Evolutionary conservation across 2,329 filamentous ascomycete species (phyloP).

Genomic region (Aspergillus novoparasiticus): DNA sequence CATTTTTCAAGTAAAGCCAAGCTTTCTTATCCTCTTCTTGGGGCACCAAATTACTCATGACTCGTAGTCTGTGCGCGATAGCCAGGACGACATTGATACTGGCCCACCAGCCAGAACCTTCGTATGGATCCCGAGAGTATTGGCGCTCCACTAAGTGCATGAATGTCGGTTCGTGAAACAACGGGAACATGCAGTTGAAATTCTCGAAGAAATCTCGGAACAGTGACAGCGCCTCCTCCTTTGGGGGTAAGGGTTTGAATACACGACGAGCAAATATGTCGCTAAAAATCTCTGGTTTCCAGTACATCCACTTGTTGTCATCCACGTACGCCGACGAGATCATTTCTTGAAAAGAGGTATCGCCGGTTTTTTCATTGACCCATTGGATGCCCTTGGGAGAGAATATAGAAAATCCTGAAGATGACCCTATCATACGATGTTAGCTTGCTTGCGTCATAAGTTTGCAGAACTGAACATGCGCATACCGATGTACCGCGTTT

Average conservation of each 20-base stretch:
- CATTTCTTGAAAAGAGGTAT: conserved; percentile 91
- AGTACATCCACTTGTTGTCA: conserved; percentile 93
- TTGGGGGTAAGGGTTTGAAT: conserved; percentile 80
- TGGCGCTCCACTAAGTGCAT: conserved; percentile 96
- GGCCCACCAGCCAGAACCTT: conserved; percentile 98
- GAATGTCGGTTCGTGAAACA: conserved; percentile 97
- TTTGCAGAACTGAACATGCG: background rate
- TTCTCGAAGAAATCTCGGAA: conserved; percentile 96
- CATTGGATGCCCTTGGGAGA: conserved; percentile 97
- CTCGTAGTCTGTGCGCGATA: conserved; percentile 87
- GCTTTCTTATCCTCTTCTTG: conserved; percentile 91
- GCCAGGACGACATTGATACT: conserved; percentile 91
- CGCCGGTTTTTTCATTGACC: conserved; percentile 98
- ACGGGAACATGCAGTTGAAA: conserved; percentile 98
- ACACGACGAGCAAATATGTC: conserved; percentile 86
- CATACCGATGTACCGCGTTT: conserved; percentile 92
- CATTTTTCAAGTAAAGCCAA: conserved; percentile 96
- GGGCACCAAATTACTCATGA: conserved; percentile 92
- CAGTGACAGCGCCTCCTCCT: conserved; percentile 82
- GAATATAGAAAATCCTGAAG: conserved; percentile 97
- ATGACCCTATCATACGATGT: conserved; percentile 66
- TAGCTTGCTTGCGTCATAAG: background rate
- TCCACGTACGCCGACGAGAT: conserved; percentile 88
- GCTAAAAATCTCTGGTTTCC: conserved; percentile 96
- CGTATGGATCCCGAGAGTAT: conserved; percentile 88